Evolutionary conservation across 139 green algal species (phyloP).

Genomic region (Micractinium sp.): DNA sequence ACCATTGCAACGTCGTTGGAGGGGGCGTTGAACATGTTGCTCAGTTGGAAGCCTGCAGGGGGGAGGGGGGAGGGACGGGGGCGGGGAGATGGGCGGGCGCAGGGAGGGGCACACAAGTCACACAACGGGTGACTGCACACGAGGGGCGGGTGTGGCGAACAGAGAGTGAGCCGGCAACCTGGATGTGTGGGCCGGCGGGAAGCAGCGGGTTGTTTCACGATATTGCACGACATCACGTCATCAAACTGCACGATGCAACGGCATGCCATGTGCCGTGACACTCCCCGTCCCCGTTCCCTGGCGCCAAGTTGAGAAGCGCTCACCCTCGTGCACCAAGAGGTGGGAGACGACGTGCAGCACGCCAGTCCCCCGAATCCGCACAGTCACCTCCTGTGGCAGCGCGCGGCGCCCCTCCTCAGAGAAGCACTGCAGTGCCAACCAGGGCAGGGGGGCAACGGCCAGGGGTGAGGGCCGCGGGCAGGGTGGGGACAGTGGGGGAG

Average conservation of each 20-base stretch:
- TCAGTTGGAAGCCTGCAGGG: background rate
- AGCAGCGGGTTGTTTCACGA: no score
- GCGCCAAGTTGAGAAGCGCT: background rate
- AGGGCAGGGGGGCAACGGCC: background rate
- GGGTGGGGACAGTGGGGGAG: no score
- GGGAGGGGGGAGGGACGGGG: background rate
- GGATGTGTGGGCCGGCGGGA: no score
- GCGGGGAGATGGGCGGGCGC: background rate
- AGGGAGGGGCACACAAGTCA: no score
- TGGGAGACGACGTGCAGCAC: no score
- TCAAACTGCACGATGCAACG: background rate
- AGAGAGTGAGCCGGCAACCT: no score
- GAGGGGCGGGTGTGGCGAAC: background rate
- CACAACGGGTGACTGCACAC: background rate
- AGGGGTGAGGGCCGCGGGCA: no score
- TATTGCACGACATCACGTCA: no score
- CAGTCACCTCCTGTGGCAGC: background rate
- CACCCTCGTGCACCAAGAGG: no score
- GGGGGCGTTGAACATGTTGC: background rate
- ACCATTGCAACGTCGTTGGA: background rate
- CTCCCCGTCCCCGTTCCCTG: background rate
- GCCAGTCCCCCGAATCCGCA: background rate
- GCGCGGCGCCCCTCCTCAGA: background rate
- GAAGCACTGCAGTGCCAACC: background rate
- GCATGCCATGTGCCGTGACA: background rate